Evolutionary conservation across 1,284 basidiomycete genomes (phyloP).

Genomic region (Peniophora sp.): DNA sequence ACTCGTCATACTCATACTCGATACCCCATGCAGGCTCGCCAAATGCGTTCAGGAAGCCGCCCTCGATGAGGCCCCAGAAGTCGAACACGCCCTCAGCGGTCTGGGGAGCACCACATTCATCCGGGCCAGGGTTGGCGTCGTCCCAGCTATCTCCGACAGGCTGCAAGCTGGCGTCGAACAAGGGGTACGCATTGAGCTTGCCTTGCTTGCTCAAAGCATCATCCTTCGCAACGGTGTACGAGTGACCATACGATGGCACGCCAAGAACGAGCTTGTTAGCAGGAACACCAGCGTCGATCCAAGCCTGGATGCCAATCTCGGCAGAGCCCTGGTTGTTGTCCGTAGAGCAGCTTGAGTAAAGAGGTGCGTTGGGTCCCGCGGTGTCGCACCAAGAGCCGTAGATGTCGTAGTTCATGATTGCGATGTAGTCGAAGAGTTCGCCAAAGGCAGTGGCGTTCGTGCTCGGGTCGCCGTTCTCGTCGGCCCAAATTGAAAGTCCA

Average conservation of each 20-base stretch:
- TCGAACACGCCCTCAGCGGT: constrained; percentile 38
- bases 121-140: constrained; percentile 26
- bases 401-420: constrained; percentile 81
- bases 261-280: constrained; percentile 67
- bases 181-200: constrained; percentile 33
- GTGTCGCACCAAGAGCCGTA: constrained; percentile 43
- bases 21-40: constrained; percentile 39
- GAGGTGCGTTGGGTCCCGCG: constrained; percentile 72
- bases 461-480: constrained; percentile 39
- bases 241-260: constrained; percentile 67
- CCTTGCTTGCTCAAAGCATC: constrained; percentile 23
- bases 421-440: constrained; percentile 63
- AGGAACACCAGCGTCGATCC: constrained; percentile 73
- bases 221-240: constrained; percentile 30
- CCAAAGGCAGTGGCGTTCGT: constrained; percentile 62
- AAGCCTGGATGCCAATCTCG: constrained; percentile 57
- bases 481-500: constrained; percentile 56
- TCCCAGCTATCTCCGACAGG: constrained; percentile 49
- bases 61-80: constrained; percentile 47
- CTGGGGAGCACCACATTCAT: constrained; percentile 43
- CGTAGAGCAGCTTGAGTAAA: constrained; percentile 62
- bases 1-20: constrained; percentile 41
- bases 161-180: constrained; percentile 32
- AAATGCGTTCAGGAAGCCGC: constrained; percentile 41
- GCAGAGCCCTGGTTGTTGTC: constrained; percentile 63